Evolutionary conservation across 2,329 filamentous ascomycete genomes (phyloP).

Genomic region (Apiospora phragmitis): DNA sequence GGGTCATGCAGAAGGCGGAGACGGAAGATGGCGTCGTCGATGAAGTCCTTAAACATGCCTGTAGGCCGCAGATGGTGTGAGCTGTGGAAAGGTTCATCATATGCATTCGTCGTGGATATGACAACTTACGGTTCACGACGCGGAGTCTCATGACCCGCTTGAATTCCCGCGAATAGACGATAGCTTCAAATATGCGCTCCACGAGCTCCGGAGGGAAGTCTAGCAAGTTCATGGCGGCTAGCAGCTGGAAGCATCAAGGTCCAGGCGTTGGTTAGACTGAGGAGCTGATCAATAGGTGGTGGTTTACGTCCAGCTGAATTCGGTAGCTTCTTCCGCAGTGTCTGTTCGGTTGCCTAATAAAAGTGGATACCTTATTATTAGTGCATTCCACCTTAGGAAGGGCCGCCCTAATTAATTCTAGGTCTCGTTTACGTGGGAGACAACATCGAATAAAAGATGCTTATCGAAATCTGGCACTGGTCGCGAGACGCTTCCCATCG

Average conservation of each 20-base stretch:
- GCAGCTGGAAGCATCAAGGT: background rate
- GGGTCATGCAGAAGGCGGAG: conserved; percentile 5
- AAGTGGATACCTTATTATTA: too few relatives aligned
- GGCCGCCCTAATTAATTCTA: too few relatives aligned
- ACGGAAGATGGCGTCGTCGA: conserved; percentile 13
- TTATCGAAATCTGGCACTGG: too few relatives aligned
- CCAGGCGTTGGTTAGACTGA: too few relatives aligned
- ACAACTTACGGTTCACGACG: background rate
- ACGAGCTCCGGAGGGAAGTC: background rate
- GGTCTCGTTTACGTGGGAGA: too few relatives aligned
- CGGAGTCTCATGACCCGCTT: background rate
- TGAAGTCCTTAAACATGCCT: conserved; percentile 14
- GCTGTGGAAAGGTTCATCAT: background rate
- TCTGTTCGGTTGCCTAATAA: background rate
- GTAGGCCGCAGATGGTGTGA: background rate
- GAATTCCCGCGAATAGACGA: background rate
- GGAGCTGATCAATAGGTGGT: background rate
- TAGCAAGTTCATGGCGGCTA: background rate
- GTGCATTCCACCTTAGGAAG: too few relatives aligned
- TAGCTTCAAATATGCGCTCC: background rate
- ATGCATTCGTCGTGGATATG: background rate
- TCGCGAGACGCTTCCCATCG: too few relatives aligned
- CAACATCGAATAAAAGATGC: too few relatives aligned
- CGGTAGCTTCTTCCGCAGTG: background rate
- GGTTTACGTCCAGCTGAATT: background rate